phyloP scores from a whole-genome alignment of 2,329 filamentous ascomycete genomes.

The Septoria linicola region DNA sequence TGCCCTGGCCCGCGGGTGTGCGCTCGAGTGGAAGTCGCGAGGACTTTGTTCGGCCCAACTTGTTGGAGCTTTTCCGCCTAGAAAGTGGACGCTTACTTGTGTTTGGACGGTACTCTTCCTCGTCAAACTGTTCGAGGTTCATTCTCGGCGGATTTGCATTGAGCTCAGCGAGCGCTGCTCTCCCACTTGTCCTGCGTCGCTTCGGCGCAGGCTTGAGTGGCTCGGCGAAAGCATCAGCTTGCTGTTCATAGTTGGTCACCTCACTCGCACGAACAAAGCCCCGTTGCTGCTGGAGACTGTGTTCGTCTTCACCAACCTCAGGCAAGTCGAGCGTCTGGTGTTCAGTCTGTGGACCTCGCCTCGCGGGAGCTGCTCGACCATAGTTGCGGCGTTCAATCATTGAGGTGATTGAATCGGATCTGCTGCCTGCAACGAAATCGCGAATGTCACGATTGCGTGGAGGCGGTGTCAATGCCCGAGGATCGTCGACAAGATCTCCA shows the following conservation, averaged over 20 bases:
- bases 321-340: constrained; percentile 1
- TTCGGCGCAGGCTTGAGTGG: constrained; percentile 18
- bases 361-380: background rate
- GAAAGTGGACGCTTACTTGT: constrained; percentile 13
- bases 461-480: constrained; percentile 29
- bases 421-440: constrained; percentile 27
- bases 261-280: constrained; percentile 37
- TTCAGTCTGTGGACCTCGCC: background rate
- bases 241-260: constrained; percentile 23
- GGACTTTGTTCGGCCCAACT: constrained; percentile 37
- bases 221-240: constrained; percentile 14
- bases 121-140: background rate
- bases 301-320: background rate
- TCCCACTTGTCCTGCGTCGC: constrained; percentile 30
- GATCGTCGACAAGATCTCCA: constrained; percentile 26
- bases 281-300: constrained; percentile 6
- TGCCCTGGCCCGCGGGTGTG: constrained; percentile 33
- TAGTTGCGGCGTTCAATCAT: constrained; percentile 25
- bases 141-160: constrained; percentile 25
- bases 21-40: constrained; percentile 43
- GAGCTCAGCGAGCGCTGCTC: constrained; percentile 27
- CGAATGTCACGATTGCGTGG: constrained; percentile 36
- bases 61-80: constrained; percentile 27
- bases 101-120: constrained; percentile 20
- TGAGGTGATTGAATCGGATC: constrained; percentile 5